These are phyloP conservation scores for Citrus hindsii DNA, from an alignment of 345 rosid species.

Conservation along the genomic window DNA sequence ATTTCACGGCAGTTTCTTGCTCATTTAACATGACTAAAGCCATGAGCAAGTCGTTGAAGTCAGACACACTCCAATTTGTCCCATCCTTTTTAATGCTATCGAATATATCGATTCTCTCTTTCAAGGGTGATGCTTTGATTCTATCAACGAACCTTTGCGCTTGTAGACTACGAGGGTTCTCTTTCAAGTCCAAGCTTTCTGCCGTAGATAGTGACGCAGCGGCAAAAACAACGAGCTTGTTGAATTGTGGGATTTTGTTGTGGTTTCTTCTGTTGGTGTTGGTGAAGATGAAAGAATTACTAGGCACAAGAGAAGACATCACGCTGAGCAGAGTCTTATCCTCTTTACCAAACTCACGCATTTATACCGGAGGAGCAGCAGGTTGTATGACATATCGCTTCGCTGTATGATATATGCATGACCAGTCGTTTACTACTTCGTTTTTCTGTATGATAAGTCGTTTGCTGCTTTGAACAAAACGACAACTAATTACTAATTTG, in stretches of 20 bases:
- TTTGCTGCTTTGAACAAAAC: neutral
- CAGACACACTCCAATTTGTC: conserved; percentile 20
- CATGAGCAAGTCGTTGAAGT: conserved; percentile 37
- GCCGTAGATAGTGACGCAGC: neutral
- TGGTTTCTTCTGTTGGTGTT: neutral
- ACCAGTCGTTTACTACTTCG: too few relatives aligned
- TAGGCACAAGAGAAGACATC: conserved; percentile 18
- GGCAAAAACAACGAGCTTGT: conserved; percentile 12
- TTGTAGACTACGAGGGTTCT: neutral
- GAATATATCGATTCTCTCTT: conserved; percentile 22
- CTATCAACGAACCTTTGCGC: neutral
- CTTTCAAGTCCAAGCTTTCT: neutral
- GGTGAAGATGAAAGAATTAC: neutral
- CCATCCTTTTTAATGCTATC: conserved; percentile 16
- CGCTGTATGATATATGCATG: too few relatives aligned
- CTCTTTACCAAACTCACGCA: too few relatives aligned
- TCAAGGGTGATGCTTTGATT: conserved; percentile 5
- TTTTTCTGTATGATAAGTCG: neutral
- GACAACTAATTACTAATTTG: neutral
- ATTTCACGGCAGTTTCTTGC: conserved; percentile 30
- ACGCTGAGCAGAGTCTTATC: too few relatives aligned
- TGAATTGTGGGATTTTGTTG: neutral
- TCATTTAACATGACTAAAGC: conserved; percentile 32
- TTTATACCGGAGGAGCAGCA: too few relatives aligned
- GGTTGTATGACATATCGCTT: too few relatives aligned